Base-by-base conservation (phyloP, 768 basidiomycete genomes). In the Candolleomyces eurysporus region DNA sequence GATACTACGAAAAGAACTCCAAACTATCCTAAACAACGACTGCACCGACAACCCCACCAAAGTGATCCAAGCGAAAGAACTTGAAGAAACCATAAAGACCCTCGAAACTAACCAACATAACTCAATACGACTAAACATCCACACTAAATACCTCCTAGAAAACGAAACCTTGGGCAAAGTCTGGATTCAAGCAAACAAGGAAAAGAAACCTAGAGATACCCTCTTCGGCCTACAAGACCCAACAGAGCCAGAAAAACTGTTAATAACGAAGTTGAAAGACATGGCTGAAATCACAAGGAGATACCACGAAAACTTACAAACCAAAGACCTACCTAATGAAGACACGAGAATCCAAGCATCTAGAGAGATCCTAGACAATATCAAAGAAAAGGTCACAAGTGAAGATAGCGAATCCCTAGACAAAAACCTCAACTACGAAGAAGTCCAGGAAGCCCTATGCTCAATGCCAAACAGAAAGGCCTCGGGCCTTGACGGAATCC, bases 401-500 rank as follows among this genome's bases (percentile, higher is more conserved):
- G n/a, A 50, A 4, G n/a, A 50, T 5, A 22, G 7, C 16, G 19
- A 7, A 3, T 11, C 4, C 26, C 16, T 53, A 3, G 32, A 8
- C 4, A 5, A 13, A 7, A 3, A 32, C 4, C 14, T 53, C 14
- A 53, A 13, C 13, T 16, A 53, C 9, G 52, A 16, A 3, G 52
- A 53, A 30, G 30, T 39, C 17, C 4, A 31, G 3, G 16, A 19
- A 17, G 52, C 52, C 10, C 16, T 53, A 31, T 32, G 4, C 6
- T 13, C 26, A 3, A 21, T 39, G 21, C 48, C 58, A 21, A 65
- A 63, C 7, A 64, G 69, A 0, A 70, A 57, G 3, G 66, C 74
- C 0, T 17, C 70, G 0, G 67, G 72, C 0, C 13, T 70, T 1
- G 67, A 76, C 48, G 63, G 72, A 0, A 53, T 73, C 0, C 60